A percentile compares a stretch with the other conserved stretches of the same genome.
phyloP scores from a whole-genome alignment of 208 protist species.

The Zelonia costaricensis region DNA sequence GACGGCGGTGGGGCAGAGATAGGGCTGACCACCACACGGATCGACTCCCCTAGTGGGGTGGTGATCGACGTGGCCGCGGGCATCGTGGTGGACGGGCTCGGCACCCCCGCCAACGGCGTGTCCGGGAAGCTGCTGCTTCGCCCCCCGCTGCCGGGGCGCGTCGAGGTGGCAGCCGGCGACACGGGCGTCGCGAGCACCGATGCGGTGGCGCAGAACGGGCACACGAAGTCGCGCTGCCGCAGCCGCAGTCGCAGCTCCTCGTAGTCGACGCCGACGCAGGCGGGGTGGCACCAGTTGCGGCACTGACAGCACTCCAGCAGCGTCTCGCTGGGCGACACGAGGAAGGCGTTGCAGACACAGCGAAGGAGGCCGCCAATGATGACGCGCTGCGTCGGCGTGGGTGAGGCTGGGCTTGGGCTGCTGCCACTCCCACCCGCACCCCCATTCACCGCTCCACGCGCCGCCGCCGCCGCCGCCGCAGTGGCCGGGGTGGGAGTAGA shows the following conservation, averaged over 20 bases:
- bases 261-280: constrained; percentile 74
- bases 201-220: constrained; percentile 34
- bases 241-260: constrained; percentile 42
- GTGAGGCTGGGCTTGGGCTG: neutral
- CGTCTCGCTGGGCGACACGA: constrained; percentile 50
- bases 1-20: constrained; percentile 1
- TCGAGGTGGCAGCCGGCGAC: neutral
- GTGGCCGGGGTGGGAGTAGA: neutral
- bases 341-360: constrained; percentile 76
- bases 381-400: constrained; percentile 11
- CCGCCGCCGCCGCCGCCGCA: neutral
- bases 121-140: neutral
- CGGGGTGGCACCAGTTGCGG: constrained; percentile 74
- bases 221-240: constrained; percentile 43
- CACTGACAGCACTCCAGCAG: constrained; percentile 73
- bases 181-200: neutral
- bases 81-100: neutral
- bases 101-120: neutral
- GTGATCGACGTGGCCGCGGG: constrained; percentile 19
- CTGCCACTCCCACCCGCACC: neutral
- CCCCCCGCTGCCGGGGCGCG: neutral
- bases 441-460: too few relatives aligned
- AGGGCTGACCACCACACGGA: constrained; percentile 6
- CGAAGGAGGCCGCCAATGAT: constrained; percentile 61
- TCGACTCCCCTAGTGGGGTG: constrained; percentile 22